Evolutionary conservation across 129 eudicot species (phyloP), one percentile per base, ranked within the genome.

Genomic region (Gnaphalium uliginosum): DNA sequence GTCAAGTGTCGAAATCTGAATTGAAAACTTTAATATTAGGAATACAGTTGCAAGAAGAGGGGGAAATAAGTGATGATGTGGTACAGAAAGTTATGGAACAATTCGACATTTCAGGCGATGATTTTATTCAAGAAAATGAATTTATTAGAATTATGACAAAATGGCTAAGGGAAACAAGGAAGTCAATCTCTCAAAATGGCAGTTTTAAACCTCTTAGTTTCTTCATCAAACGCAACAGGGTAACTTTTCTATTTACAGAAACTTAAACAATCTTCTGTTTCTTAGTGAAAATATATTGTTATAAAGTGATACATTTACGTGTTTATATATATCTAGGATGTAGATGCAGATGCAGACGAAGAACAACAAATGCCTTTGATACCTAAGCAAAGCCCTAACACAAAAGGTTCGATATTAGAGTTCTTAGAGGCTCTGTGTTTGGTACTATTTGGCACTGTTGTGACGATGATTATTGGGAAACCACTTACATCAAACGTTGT

Each of bases 1-100:
- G 75, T 11, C 66, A 72, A 29, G 79, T 89, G 63, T 85, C 92
- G 25, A 75, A 71, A 24, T 21, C 78, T 0, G 96, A 89, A 73
- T 67, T 89, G 29, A 89, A 82, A 66, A 82, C 76, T 56, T 68
- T 89, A 23, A 37, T 89, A 35, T 6, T 85, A 21, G 92, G 96
- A 68, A 68, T 87, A 48, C 79, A 75, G 15, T 18, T 87, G 66
- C 87, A 89, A 58, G 85, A 67, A 39, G 83, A 77, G 24, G 87
- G 82, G 24, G 53, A 69, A 25, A 41, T 76, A 51, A 76, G 56
- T 19, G 87, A 71, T 2, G 86, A 73, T 46, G 43, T 82, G 24
- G 78, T 79, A 4, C 73, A 83, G 2, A 85, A 48, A 17, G 68
- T 87, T 18, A 76, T 86, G 82, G 84, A 76, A 56, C 85, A 73